Conservation (phyloP, 257 asterid species). For the Sherardia arvensis region DNA sequence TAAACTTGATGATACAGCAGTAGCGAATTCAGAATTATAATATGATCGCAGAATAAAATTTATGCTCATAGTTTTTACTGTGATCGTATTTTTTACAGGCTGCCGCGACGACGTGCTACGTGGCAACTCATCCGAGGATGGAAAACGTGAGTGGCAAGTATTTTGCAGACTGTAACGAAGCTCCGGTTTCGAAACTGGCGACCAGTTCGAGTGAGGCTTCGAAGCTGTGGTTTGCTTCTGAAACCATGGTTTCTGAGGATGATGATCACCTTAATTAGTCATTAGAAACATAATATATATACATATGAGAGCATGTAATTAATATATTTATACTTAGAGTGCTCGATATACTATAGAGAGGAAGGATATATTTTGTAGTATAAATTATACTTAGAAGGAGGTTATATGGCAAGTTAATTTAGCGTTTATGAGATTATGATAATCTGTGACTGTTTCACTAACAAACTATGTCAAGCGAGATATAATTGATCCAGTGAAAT, state of each 20-base stretch:
- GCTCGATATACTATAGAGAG: background rate
- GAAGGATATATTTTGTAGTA: background rate
- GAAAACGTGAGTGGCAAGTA: conserved; percentile 60
- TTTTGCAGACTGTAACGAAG: conserved; percentile 83
- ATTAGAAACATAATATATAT: no score
- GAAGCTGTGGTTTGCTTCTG: conserved; percentile 66
- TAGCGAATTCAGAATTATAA: no score
- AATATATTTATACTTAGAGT: conserved; percentile 2
- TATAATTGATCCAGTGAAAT: no score
- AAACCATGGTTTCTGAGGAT: conserved; percentile 48
- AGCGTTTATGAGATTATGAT: background rate
- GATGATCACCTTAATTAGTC: no score
- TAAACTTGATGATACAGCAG: no score
- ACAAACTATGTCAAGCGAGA: no score
- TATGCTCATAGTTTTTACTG: no score
- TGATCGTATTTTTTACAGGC: conserved; percentile 37
- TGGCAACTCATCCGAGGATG: conserved; percentile 63
- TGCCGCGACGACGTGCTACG: conserved; percentile 92
- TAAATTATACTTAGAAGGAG: background rate
- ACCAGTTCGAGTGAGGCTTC: conserved; percentile 54
- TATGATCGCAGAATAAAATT: no score
- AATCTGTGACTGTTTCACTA: no score
- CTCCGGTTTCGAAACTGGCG: conserved; percentile 61
- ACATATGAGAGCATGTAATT: conserved; percentile 3
- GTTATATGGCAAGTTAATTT: background rate